Evolutionary conservation across 2,329 filamentous ascomycete genomes (phyloP), one percentile per base, ranked within the genome.

Genomic region (Alternaria gaisen): DNA sequence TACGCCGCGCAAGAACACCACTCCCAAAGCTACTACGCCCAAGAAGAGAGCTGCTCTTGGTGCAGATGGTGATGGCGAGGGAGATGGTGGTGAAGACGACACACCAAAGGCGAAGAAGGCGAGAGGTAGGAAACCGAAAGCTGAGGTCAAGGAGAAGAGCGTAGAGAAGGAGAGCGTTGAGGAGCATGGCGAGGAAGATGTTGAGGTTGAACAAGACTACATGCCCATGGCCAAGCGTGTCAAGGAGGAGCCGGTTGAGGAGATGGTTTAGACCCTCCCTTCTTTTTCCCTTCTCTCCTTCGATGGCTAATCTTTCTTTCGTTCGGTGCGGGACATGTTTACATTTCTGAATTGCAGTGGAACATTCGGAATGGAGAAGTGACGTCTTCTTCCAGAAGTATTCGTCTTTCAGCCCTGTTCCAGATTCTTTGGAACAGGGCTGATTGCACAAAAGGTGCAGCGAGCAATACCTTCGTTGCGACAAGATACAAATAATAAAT

Each of bases 71-170:
- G 10, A 11, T 32, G 43, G 59, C 0, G 14, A 60, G 61, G 53
- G 14, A 53, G 30, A 3, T 46, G 9, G 11, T 10, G 51, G 12
- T n/a, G 32, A 34, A 11, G 58, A 61, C 22, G 41, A 18, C 12
- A 61, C 44, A 43, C 61, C 59, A 0, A 55, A n/a, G 10, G 68
- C 64, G 47, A 69, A 70, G 63, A 67, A 63, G 55, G 16, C 48
- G 12, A 16, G 53, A 3, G 43, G 20, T 2, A 67, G 65, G 58
- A 66, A 63, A 16, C 5, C 7, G 1, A 38, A n/a, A 16, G 16
- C 6, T n/a, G 5, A 8, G 53, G 58, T 10, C 10, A 50, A 46
- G 51, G 43, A 61, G 26, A 44, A 55, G 36, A 43, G 16, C 48
- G 48, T 47, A 2, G 61, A 63, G 3, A 32, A 34, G 32, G 32